Conservation (phyloP, 2,329 filamentous ascomycete species). For the Penicillium sp. region DNA sequence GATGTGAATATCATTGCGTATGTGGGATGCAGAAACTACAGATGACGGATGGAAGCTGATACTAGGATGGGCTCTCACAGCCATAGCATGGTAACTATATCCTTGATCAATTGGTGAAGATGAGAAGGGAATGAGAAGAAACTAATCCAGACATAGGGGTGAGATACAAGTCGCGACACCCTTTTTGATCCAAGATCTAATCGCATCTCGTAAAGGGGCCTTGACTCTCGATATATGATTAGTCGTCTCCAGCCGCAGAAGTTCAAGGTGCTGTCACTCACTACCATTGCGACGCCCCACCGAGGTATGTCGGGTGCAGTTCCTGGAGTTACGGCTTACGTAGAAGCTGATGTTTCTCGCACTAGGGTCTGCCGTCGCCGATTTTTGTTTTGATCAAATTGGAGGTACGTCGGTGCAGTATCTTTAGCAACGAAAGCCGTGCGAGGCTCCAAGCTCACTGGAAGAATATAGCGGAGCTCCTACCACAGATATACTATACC, state of each 20-base stretch:
- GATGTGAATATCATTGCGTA: constrained; percentile 68
- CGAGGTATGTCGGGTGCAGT: constrained; percentile 43
- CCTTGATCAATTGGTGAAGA: not conserved
- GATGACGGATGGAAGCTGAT: not conserved
- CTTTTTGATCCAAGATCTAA: constrained; percentile 22
- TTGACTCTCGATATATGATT: constrained; percentile 68
- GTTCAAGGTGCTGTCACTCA: constrained; percentile 75
- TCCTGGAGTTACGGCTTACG: too few relatives aligned
- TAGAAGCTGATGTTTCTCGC: constrained; percentile 17
- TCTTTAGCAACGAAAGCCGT: too few relatives aligned
- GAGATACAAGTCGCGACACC: constrained; percentile 19
- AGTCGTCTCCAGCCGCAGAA: constrained; percentile 60
- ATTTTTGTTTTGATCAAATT: constrained; percentile 63
- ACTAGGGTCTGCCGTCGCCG: constrained; percentile 62
- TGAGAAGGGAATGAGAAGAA: not conserved
- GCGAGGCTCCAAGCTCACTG: constrained; percentile 1
- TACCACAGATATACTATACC: constrained; percentile 60
- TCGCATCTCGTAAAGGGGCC: constrained; percentile 50
- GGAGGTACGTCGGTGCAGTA: constrained; percentile 48
- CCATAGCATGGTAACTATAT: constrained; percentile 52
- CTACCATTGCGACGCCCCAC: constrained; percentile 66
- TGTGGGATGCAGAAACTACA: constrained; percentile 31
- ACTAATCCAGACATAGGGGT: constrained; percentile 37
- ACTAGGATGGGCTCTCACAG: constrained; percentile 24
- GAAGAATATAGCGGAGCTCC: constrained; percentile 51